Evolutionary conservation across 495 filamentous ascomycete genomes (phyloP).

Genomic region (Penicillium turbatum): DNA sequence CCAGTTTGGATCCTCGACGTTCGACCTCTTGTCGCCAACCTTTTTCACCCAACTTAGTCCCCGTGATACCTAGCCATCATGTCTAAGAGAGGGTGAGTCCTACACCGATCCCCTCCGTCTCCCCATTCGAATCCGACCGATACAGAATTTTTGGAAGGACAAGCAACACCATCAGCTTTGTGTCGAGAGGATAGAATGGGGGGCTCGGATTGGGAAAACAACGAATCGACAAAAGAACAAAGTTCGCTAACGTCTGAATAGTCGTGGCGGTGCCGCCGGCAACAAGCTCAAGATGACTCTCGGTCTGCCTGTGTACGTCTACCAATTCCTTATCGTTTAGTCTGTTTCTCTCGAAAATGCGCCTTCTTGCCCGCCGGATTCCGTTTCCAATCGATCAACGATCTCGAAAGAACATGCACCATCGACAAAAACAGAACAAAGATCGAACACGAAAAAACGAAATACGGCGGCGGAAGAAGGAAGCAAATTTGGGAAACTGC

Average conservation of each 20-base stretch:
- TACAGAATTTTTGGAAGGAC: conserved; percentile 8
- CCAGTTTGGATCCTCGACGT: conserved; percentile 11
- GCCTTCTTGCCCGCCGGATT: conserved; percentile 8
- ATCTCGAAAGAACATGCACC: not conserved
- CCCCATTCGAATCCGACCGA: conserved; percentile 14
- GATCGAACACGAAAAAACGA: not conserved
- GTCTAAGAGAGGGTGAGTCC: conserved; percentile 54
- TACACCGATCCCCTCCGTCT: conserved; percentile 9
- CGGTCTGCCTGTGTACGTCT: conserved; percentile 96
- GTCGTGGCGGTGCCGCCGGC: conserved; percentile 87
- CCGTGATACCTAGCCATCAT: conserved; percentile 50
- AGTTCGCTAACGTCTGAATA: conserved; percentile 36
- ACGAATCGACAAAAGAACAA: conserved; percentile 6
- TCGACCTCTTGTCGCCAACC: conserved; percentile 38
- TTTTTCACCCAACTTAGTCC: conserved; percentile 39
- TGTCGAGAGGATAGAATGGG: conserved; percentile 17
- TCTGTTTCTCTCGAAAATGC: conserved; percentile 4
- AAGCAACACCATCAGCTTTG: conserved; percentile 14
- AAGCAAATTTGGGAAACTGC: conserved; percentile 2
- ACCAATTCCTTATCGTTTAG: conserved; percentile 16
- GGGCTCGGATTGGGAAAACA: conserved; percentile 4
- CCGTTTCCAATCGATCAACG: conserved; percentile 9
- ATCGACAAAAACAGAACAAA: not conserved
- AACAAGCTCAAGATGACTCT: conserved; percentile 99
- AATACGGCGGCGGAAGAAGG: conserved; percentile 3